A percentile compares a stretch with the other conserved stretches of the same genome.
Evolutionary conservation across 2,329 filamentous ascomycete genomes (phyloP).

Genomic region (Colletotrichum abscissum): DNA sequence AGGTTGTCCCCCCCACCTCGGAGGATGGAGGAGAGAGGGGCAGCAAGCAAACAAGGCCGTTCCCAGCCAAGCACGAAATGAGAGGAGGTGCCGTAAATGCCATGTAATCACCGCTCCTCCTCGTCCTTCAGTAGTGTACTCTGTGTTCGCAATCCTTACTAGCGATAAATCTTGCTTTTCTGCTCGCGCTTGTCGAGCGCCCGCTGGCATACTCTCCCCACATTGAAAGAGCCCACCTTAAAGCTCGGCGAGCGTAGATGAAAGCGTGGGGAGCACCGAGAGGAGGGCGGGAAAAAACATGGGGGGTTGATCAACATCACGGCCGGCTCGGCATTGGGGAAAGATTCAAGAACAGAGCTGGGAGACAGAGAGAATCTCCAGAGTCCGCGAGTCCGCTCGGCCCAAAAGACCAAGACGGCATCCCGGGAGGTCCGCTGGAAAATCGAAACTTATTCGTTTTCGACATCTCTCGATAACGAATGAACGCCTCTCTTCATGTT

Average conservation of each 20-base stretch:
- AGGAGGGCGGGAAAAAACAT: not conserved
- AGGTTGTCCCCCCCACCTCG: not conserved
- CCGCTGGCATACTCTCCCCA: not conserved
- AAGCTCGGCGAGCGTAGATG: too few species aligned
- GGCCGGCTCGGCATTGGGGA: conserved; percentile 14
- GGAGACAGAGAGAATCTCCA: too few species aligned
- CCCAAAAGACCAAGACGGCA: conserved; percentile 15
- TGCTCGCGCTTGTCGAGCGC: not conserved
- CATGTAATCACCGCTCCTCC: not conserved
- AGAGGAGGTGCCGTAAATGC: conserved; percentile 31
- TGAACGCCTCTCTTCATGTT: not conserved
- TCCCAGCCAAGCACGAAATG: conserved; percentile 20
- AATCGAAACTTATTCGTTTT: not conserved
- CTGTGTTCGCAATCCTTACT: not conserved
- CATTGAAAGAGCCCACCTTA: too few species aligned
- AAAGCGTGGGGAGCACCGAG: not conserved
- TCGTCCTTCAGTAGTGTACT: too few species aligned
- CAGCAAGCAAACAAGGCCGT: not conserved
- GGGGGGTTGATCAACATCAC: not conserved
- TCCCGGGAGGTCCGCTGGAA: not conserved
- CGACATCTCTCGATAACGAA: not conserved
- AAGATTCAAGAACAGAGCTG: too few species aligned
- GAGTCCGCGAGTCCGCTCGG: not conserved
- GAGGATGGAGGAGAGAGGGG: not conserved
- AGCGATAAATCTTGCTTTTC: not conserved